Evolutionary conservation across 1,284 basidiomycete genomes (phyloP).

Genomic region (Heterobasidion irregulare): DNA sequence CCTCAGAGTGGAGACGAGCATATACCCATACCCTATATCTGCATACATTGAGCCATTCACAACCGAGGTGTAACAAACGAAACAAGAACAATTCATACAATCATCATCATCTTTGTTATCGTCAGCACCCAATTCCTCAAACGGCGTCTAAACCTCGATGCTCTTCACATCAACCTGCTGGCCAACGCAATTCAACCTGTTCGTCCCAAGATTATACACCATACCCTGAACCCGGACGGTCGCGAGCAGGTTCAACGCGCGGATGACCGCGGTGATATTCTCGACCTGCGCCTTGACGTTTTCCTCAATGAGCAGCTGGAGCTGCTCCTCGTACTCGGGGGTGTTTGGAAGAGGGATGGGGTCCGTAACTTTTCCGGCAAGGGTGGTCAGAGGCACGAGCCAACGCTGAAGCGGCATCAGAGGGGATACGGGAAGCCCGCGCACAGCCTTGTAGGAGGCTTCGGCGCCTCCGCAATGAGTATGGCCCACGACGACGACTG

Average conservation of each 20-base stretch:
- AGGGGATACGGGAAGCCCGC: slow-evolving; percentile 27
- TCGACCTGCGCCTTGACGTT: slow-evolving; percentile 76
- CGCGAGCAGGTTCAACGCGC: slow-evolving; percentile 66
- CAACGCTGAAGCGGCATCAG: slow-evolving; percentile 58
- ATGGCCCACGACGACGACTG: slow-evolving; percentile 79
- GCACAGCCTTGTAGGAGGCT: slow-evolving; percentile 31
- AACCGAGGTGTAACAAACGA: too few relatives aligned
- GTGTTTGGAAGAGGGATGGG: slow-evolving; percentile 36
- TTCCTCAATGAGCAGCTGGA: slow-evolving; percentile 59
- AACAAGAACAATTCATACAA: too few relatives aligned
- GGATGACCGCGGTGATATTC: slow-evolving; percentile 59
- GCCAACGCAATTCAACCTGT: slow-evolving; percentile 62
- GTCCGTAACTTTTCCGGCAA: slow-evolving; percentile 25
- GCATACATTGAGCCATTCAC: too few relatives aligned
- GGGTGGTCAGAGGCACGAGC: slow-evolving; percentile 61
- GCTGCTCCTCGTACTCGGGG: slow-evolving; percentile 28
- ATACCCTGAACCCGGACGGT: slow-evolving; percentile 77
- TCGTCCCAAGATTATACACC: slow-evolving; percentile 73
- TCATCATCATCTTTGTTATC: too few relatives aligned
- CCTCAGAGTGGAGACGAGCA: too few relatives aligned
- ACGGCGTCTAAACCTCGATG: slow-evolving; percentile 37
- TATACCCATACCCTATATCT: too few relatives aligned
- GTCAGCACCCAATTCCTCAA: slow-evolving; percentile 21
- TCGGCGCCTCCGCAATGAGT: slow-evolving; percentile 71
- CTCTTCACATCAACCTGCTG: slow-evolving; percentile 30